A percentile compares a stretch with the other conserved stretches of the same genome.
Evolutionary conservation across 768 basidiomycete genomes (phyloP).

Genomic region (Tricholoma furcatifolium): DNA sequence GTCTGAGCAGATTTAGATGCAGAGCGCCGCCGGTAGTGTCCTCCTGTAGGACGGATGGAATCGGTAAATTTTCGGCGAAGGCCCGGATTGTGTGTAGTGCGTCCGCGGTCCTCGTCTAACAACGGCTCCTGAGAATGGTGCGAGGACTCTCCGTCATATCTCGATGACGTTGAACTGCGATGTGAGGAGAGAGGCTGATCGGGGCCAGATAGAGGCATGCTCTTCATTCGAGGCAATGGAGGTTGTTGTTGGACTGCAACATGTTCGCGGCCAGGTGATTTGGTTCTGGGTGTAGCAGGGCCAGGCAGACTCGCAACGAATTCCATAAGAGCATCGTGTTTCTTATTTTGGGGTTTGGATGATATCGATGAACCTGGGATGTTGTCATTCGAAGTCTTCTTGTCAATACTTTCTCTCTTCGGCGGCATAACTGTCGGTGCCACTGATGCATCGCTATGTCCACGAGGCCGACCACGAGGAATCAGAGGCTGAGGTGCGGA

Average conservation of each 20-base stretch:
- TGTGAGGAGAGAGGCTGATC: slow-evolving; percentile 14
- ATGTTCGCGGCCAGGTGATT: slow-evolving; percentile 8
- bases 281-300: neutral
- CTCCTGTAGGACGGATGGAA: slow-evolving; percentile 18
- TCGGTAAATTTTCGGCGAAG: slow-evolving; percentile 27
- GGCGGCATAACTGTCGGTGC: slow-evolving; percentile 5
- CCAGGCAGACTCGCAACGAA: slow-evolving; percentile 10
- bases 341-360: slow-evolving; percentile 18
- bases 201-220: slow-evolving; percentile 40
- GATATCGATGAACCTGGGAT: slow-evolving; percentile 3
- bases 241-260: neutral
- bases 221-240: slow-evolving; percentile 43
- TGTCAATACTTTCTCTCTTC: slow-evolving; percentile 18
- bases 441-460: slow-evolving; percentile 22
- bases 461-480: slow-evolving; percentile 24
- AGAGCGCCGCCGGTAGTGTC: slow-evolving; percentile 16
- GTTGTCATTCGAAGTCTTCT: slow-evolving; percentile 10
- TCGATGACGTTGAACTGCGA: slow-evolving; percentile 20
- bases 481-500: slow-evolving; percentile 28
- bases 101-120: slow-evolving; percentile 25
- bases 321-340: slow-evolving; percentile 15
- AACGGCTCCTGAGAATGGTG: slow-evolving; percentile 15
- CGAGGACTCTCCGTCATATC: slow-evolving; percentile 12
- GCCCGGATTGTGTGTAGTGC: slow-evolving; percentile 25
- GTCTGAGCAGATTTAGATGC: slow-evolving; percentile 19